phyloP scores from a whole-genome alignment of 768 basidiomycete species.

The Rhizopogon vulgaris region DNA sequence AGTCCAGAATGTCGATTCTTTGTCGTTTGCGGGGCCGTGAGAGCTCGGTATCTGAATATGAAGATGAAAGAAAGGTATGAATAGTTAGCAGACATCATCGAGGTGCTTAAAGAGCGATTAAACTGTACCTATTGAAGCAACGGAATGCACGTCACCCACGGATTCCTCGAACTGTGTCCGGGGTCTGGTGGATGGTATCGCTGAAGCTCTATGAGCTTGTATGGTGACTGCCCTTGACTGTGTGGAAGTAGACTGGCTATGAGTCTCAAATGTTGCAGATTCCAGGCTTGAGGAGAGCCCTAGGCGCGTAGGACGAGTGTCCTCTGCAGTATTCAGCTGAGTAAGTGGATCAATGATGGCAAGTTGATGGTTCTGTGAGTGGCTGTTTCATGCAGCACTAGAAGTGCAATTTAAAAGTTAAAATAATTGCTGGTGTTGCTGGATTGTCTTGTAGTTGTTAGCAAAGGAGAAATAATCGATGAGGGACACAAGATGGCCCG shows the following conservation, averaged over 20 bases:
- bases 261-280: constrained; percentile 28
- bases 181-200: constrained; percentile 60
- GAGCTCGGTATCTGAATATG: constrained; percentile 40
- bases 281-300: constrained; percentile 43
- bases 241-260: constrained; percentile 21
- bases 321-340: constrained; percentile 51
- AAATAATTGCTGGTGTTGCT: constrained; percentile 14
- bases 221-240: constrained; percentile 21
- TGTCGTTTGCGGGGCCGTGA: constrained; percentile 66
- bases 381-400: constrained; percentile 21
- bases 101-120: background rate
- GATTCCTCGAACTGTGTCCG: constrained; percentile 57
- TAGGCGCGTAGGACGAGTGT: constrained; percentile 38
- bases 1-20: constrained; percentile 42
- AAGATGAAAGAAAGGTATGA: background rate
- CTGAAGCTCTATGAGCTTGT: constrained; percentile 23
- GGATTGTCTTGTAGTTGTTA: constrained; percentile 15
- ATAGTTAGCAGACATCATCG: constrained; percentile 5
- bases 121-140: constrained; percentile 20
- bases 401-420: constrained; percentile 12
- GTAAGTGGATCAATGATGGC: constrained; percentile 67
- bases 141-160: constrained; percentile 25
- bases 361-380: constrained; percentile 15
- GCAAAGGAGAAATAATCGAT: constrained; percentile 8
- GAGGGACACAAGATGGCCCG: constrained; percentile 14